Evolutionary conservation across 768 basidiomycete species (phyloP).

Genomic region (Mycena latifolia): DNA sequence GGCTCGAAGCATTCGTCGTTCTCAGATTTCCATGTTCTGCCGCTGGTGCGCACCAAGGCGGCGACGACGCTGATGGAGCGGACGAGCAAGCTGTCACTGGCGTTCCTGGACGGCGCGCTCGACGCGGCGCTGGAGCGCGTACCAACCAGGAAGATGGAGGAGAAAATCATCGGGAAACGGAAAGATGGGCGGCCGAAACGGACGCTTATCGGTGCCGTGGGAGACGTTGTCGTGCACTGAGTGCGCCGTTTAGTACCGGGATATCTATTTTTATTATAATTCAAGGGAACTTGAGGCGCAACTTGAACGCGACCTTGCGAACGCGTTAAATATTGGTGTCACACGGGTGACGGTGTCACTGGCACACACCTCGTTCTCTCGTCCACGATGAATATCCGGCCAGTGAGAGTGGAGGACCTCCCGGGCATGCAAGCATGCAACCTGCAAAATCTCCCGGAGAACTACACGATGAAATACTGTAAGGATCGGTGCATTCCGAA

Average conservation of each 20-base stretch:
- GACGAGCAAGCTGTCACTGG: conserved; percentile 52
- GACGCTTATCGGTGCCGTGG: conserved; percentile 55
- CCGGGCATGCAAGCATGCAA: conserved; percentile 97
- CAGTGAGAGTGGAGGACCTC: conserved; percentile 79
- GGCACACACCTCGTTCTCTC: no score
- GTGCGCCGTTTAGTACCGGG: not conserved
- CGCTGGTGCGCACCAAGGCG: conserved; percentile 50
- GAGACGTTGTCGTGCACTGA: conserved; percentile 56
- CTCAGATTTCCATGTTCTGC: conserved; percentile 62
- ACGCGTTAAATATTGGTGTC: no score
- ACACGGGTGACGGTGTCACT: no score
- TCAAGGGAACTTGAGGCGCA: no score
- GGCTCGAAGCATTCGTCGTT: conserved; percentile 59
- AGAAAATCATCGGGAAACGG: conserved; percentile 54
- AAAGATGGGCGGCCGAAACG: conserved; percentile 60
- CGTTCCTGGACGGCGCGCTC: conserved; percentile 56
- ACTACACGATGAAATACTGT: conserved; percentile 91
- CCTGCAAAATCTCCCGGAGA: conserved; percentile 94
- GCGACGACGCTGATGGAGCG: conserved; percentile 50
- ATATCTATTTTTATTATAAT: no score
- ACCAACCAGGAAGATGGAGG: conserved; percentile 52
- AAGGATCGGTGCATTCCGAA: conserved; percentile 1
- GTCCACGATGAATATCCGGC: conserved; percentile 57
- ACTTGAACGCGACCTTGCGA: no score
- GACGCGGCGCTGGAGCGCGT: conserved; percentile 47